These are phyloP conservation scores for Mycena latifolia DNA, from an alignment of 768 basidiomycete genomes.

Conservation along the genomic window DNA sequence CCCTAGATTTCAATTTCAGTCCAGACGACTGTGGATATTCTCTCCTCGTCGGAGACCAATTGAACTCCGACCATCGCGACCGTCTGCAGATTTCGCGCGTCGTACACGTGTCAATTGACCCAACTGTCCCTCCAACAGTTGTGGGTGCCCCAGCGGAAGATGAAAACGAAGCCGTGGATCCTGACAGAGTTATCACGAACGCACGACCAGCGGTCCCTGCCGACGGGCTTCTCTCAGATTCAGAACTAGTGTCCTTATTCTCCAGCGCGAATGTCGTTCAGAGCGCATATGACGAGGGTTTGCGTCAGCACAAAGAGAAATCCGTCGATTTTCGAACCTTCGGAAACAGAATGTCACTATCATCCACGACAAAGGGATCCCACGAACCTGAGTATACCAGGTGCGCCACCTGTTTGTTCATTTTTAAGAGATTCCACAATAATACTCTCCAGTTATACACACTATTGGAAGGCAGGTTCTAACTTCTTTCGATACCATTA, in stretches of 20 bases:
- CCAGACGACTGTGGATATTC: slow-evolving; percentile 89
- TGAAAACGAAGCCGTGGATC: slow-evolving; percentile 67
- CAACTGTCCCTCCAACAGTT: slow-evolving; percentile 53
- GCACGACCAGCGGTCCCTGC: slow-evolving; percentile 67
- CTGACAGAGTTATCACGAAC: slow-evolving; percentile 80
- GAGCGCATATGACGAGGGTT: slow-evolving; percentile 79
- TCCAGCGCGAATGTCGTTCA: slow-evolving; percentile 51
- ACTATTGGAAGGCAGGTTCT: slow-evolving; percentile 86
- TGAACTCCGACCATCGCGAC: slow-evolving; percentile 68
- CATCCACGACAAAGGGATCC: slow-evolving; percentile 61
- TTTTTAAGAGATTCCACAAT: not conserved
- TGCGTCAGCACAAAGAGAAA: slow-evolving; percentile 39
- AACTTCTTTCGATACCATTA: slow-evolving; percentile 1
- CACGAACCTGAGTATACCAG: slow-evolving; percentile 86
- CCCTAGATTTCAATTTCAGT: slow-evolving; percentile 89
- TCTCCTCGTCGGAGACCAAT: slow-evolving; percentile 71
- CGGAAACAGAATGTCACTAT: slow-evolving; percentile 59
- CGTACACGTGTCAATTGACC: slow-evolving; percentile 77
- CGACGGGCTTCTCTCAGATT: slow-evolving; percentile 78
- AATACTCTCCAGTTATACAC: slow-evolving; percentile 71
- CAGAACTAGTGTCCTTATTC: slow-evolving; percentile 68
- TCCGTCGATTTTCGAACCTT: slow-evolving; percentile 55
- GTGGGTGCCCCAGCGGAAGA: slow-evolving; percentile 55
- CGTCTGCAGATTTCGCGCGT: slow-evolving; percentile 73
- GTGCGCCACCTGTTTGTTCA: not conserved